phyloP scores from a whole-genome alignment of 768 basidiomycete genomes.

The Rhodotorula babjevae region DNA sequence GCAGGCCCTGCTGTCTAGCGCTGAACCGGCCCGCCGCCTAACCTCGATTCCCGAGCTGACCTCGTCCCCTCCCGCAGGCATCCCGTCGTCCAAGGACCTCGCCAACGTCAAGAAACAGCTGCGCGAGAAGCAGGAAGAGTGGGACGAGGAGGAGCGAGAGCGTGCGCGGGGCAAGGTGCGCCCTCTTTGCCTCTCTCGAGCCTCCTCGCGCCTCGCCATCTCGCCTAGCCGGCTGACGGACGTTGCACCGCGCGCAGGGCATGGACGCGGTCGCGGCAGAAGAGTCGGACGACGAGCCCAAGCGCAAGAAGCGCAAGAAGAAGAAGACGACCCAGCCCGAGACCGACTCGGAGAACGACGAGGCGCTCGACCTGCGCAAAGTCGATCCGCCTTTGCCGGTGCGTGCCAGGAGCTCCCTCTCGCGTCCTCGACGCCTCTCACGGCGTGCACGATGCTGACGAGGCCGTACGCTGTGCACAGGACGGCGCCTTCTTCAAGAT shows the following conservation, averaged over 20 bases:
- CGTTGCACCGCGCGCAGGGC: not conserved
- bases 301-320: slow-evolving; percentile 41
- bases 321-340: slow-evolving; percentile 2
- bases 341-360: slow-evolving; percentile 7
- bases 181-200: too few species aligned
- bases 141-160: slow-evolving; percentile 60
- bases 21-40: too few species aligned
- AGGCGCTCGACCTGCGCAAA: slow-evolving; percentile 45
- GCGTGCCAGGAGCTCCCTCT: not conserved
- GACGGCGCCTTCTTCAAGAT: slow-evolving; percentile 73
- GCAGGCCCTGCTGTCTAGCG: too few species aligned
- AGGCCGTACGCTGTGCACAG: not conserved
- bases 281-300: slow-evolving; percentile 48
- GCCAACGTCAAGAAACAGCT: slow-evolving; percentile 60
- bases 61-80: slow-evolving; percentile 49
- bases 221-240: too few species aligned
- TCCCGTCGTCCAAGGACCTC: slow-evolving; percentile 75
- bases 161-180: slow-evolving; percentile 65
- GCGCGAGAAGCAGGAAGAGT: slow-evolving; percentile 34
- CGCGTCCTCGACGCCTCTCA: not conserved
- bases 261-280: not conserved
- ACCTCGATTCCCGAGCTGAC: too few species aligned
- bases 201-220: too few species aligned
- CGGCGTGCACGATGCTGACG: too few species aligned
- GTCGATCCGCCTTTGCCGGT: slow-evolving; percentile 56